Evolutionary conservation across 192 early-diverging fungal genomes (phyloP), one percentile per base, ranked within the genome.

Genomic region (Coemansia sp.): DNA sequence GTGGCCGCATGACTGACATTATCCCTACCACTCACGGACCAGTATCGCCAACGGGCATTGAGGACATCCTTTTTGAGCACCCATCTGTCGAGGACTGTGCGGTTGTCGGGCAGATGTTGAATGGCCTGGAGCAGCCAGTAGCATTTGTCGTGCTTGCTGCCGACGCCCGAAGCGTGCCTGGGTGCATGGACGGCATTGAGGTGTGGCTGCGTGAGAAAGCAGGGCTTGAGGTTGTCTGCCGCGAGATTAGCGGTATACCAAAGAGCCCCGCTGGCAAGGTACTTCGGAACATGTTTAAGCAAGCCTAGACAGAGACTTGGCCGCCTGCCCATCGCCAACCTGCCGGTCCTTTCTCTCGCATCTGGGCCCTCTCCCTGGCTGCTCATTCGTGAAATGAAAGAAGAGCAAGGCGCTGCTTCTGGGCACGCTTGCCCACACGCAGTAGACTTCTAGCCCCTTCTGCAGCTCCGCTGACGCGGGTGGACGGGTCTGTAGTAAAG

Each of bases 31-130:
- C 88, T 26, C 58, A 71, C 7, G 80, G 78, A 17, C 59, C 56
- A 53, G 82, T 96, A 6, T 75, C 88, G 0, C 90, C 92, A 1
- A 86, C 85, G 6, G 91, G 93, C 58, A 64, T 96, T 1, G 94
- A 96, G 60, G 77, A 77, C 11, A 29, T 80, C 41, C 66, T 91
- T 29, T 50, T 86, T 1, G 60, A 81, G 25, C 83, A 90, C 38
- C 82, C 84, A 4, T 37, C 43, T 8, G 69, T 97, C 32, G 62
- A 70, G 9, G 88, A 90, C 53, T 80, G 77, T 15, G 83, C 82
- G 2, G 86, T 85, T 19, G 72, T 86, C 56, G 84, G 83, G 29
- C 46, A 17, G 3, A 62, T 58, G 2, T 29, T 27, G 6, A 51
- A 31, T n/a, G 58, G 61, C 13, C 5, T 5, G 2, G 65, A 49